Percentiles rank a stretch among this genome's conserved stretches.
Conservation (phyloP, 2,329 filamentous ascomycete species). For the Exophiala oligosperma region DNA sequence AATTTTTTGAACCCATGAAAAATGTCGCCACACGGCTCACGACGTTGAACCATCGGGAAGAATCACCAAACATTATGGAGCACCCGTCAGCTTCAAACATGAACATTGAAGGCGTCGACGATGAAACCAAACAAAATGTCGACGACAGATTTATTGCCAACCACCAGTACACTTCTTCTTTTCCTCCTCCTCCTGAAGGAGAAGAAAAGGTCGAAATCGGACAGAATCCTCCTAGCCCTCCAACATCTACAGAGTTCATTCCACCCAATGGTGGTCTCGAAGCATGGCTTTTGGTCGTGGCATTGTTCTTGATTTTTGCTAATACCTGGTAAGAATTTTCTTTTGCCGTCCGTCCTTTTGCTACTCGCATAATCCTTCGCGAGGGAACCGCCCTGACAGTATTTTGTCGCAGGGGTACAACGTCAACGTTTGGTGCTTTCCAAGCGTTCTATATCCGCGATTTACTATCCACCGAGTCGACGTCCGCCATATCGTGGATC, state of each 20-base stretch:
- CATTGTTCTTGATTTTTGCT: slow-evolving; percentile 27
- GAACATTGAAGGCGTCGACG: too few relatives aligned
- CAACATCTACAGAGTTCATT: not conserved
- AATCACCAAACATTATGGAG: too few relatives aligned
- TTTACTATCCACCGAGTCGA: slow-evolving; percentile 27
- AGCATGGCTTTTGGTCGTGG: slow-evolving; percentile 26
- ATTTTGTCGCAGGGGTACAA: slow-evolving; percentile 22
- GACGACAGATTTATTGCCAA: too few relatives aligned
- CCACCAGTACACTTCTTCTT: too few relatives aligned
- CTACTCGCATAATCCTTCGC: too few relatives aligned
- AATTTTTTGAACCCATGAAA: too few relatives aligned
- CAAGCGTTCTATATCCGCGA: slow-evolving; percentile 28
- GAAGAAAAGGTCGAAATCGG: not conserved
- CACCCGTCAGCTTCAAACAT: too few relatives aligned
- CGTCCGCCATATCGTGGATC: slow-evolving; percentile 45
- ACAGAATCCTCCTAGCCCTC: not conserved
- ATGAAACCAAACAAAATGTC: too few relatives aligned
- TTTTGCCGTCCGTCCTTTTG: not conserved
- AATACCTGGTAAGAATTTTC: slow-evolving; percentile 23
- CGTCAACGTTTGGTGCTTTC: slow-evolving; percentile 28
- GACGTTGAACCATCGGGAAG: too few relatives aligned
- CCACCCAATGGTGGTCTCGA: slow-evolving; percentile 27
- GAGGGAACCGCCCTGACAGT: not conserved
- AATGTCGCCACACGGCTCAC: too few relatives aligned
- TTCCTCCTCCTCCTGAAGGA: too few relatives aligned